Base-by-base conservation (phyloP, 2,329 filamentous ascomycete species). In the Neonectria hederae region DNA sequence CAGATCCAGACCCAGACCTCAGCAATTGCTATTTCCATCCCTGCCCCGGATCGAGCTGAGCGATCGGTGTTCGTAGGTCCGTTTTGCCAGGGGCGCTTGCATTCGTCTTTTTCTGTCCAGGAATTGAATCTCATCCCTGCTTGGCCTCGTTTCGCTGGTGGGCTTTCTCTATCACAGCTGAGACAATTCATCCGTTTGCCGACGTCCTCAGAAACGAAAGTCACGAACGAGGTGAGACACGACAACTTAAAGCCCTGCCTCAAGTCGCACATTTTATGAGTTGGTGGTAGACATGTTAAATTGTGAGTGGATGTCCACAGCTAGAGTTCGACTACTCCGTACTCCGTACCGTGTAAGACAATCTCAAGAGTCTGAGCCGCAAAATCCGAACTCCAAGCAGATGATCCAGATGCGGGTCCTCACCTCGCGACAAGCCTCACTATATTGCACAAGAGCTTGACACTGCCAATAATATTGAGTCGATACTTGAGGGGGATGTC, bases 11-110 rank as follows among this genome's bases (percentile, higher is more conserved):
- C 48, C 28, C 28, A 21, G 28, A 10, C 17, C 26, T 17, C 28
- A 13, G 11, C 28, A 57, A 49, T 69, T 59, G 45, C 65, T 66
- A 68, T 68, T 69, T 68, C 60, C 58, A 51, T 19, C 48, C 26
- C 11, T 51, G 48, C 48, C 28, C 48, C 48, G 19, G 48, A 35
- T 51, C 19, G 4, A 51, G n/a, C 14, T 51, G 28, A 30, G 28
- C 28, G 19, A 35, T 51, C n/a, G 28, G n/a, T 19, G 10, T 28
- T 28, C 28, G 28, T 28, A 28, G 28, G 17, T 11, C 8, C 7
- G 24, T 17, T 17, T 17, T 38, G 35, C 35, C 28, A 13, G 19
- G n/a, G n/a, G n/a, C 26, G 46, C 28, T 32, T 51, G 28, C 46
- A n/a, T 21, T 7, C 46, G 26, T 32, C 7, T 51, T 6, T 6